Evolutionary conservation across 768 basidiomycete genomes (phyloP), one percentile per base, ranked within the genome.

Genomic region (Boletus barrowsii): DNA sequence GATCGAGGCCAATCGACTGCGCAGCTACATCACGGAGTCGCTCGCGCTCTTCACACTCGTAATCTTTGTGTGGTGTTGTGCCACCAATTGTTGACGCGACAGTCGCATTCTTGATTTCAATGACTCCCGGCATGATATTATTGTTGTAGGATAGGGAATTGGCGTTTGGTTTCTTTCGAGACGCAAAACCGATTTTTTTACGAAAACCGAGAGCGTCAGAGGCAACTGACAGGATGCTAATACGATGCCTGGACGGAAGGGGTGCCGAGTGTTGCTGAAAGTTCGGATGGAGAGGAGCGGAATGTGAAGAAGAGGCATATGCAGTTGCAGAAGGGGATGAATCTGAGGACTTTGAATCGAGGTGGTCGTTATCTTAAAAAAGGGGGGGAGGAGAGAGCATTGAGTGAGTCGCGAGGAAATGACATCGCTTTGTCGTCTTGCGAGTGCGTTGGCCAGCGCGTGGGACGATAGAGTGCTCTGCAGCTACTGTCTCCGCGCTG

Each of bases 11-110:
- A 44, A 92, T 83, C 13, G 86, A 81, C 62, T 88, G 84, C 0
- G 89, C 90, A 17, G 90, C 90, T 37, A 80, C 83, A 51, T 87
- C 85, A 32, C 88, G 75, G 32, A 92, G 72, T n/a, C 87, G 81
- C 57, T 87, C 81, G 10, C 90, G 81, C 61, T 91, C 89, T 63
- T 86, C 84, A 45, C 80, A 76, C 62, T 91, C 89, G 42, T 75
- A 79, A 58, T 87, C 83, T 44, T 14, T 57, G 49, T 64, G 60
- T 3, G 64, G 29, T 9, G 46, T 51, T 18, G 63, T 40, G 4
- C 75, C 72, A 43, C 71, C 43, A 3, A 61, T 4, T 0, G 55
- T 47, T 5, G 68, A 45, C 24, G 65, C 57, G 49, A 63, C 24
- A 1, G 55, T 54, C 1, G 58, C 49, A 53, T 61, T 56, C 49